Evolutionary conservation across 139 green algal genomes (phyloP).

Genomic region (Zygnema circumcarinatum): DNA sequence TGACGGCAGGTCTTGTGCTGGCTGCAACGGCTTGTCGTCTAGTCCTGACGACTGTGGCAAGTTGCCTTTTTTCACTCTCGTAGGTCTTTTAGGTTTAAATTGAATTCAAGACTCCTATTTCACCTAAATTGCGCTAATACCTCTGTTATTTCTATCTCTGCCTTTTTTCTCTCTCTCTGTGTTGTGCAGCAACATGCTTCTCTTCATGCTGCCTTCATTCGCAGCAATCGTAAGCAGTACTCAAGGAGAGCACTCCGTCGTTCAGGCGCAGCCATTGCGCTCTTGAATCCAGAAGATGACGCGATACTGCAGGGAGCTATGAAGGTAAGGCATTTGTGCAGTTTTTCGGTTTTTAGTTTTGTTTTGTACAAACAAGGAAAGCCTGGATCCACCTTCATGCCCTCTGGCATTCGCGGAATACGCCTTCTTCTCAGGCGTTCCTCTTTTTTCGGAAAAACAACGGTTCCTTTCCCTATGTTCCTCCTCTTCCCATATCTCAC

Average conservation of each 20-base stretch:
- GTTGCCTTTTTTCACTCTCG: too few relatives aligned
- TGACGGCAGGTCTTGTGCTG: too few relatives aligned
- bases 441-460: not conserved
- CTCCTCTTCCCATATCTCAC: not conserved
- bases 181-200: too few relatives aligned
- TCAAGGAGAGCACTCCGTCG: not conserved
- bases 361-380: not conserved
- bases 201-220: too few relatives aligned
- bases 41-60: too few relatives aligned
- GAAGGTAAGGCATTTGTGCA: slow-evolving; percentile 14
- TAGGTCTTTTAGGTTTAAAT: too few relatives aligned
- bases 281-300: slow-evolving; percentile 23
- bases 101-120: too few relatives aligned
- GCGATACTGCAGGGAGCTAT: not conserved
- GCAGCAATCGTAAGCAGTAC: too few relatives aligned
- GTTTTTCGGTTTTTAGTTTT: not conserved
- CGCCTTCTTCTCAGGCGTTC: not conserved
- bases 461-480: not conserved
- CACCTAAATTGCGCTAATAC: too few relatives aligned
- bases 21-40: too few relatives aligned
- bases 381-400: not conserved
- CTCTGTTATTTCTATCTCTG: too few relatives aligned
- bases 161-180: too few relatives aligned
- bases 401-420: not conserved
- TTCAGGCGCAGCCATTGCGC: not conserved